Base-by-base conservation (phyloP, 2,329 filamentous ascomycete genomes). In the Mariannaea sp. region DNA sequence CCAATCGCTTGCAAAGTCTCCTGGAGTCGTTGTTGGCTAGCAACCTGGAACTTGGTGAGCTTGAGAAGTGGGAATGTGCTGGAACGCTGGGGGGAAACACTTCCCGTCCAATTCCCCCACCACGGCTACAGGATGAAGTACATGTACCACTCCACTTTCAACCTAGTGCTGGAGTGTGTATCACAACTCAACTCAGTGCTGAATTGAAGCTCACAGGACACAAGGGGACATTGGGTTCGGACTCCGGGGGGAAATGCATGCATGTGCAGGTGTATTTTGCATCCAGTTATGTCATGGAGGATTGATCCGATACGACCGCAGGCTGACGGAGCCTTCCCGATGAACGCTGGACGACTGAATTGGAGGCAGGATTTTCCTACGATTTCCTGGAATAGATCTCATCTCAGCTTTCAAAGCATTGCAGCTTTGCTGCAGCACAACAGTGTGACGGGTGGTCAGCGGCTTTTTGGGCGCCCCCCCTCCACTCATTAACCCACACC, bases 371-470 rank as follows among this genome's bases (percentile, higher is more conserved):
- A 13, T 19, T 29, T 12, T 16, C 22, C 26, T 7, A 22, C 17
- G 24, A 39, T 9, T 16, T 14, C 17, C 8, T 5, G 40, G 12
- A 19, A 33, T 22, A 35, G 24, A 29, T 45, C 43, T 36, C 36
- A 24, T 43, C 30, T 38, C 19, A 53, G 49, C 42, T n/a, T 10
- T 29, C n/a, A n/a, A 29, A 33, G 20, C 41, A 17, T 44, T 41
- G 43, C 36, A 24, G 36, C 20, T 22, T n/a, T 24, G 22, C 36
- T 22, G 16, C 43, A 24, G 38, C 49, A 30, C 22, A 24, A 39
- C 44, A 56, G 51, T 55, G n/a, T n/a, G n/a, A n/a, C n/a, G 55
- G 57, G 57, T 64, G 57, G 61, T 64, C 59, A 64, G 61, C 59
- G 51, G 50, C 30, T 24, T 24, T 43, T 48, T 22, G 48, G 56